phyloP scores from a whole-genome alignment of 495 filamentous ascomycete species.

The Glonium stellatum region DNA sequence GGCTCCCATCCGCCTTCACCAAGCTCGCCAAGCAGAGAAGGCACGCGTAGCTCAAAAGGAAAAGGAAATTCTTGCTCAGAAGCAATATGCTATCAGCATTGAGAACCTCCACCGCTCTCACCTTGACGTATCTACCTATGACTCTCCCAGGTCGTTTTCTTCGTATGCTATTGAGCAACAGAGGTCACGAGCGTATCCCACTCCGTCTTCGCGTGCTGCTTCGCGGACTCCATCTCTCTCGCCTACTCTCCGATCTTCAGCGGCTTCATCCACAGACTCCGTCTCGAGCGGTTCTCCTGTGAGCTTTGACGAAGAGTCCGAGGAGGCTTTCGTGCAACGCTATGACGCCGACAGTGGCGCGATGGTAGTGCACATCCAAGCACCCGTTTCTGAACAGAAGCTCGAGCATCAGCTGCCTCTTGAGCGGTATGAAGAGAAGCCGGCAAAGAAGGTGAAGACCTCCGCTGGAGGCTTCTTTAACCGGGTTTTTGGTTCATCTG shows the following conservation, averaged over 20 bases:
- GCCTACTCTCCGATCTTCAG: conserved; percentile 36
- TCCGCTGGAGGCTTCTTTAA: conserved; percentile 34
- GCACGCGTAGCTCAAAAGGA: conserved; percentile 39
- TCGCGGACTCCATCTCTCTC: conserved; percentile 35
- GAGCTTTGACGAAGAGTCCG: conserved; percentile 21
- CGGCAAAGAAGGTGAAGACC: conserved; percentile 36
- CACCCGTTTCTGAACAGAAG: conserved; percentile 16
- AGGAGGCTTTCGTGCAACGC: conserved; percentile 33
- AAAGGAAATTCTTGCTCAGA: conserved; percentile 39
- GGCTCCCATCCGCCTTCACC: conserved; percentile 60
- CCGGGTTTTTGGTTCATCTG: conserved; percentile 30
- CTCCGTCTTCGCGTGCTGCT: conserved; percentile 12
- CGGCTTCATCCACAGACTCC: conserved; percentile 29
- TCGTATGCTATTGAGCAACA: conserved; percentile 22
- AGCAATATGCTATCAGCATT: conserved; percentile 22
- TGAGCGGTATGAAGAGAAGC: conserved; percentile 28
- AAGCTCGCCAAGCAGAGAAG: conserved; percentile 36
- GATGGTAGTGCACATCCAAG: conserved; percentile 35
- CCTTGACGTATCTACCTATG: conserved; percentile 19
- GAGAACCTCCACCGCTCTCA: conserved; percentile 31
- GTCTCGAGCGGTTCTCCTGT: conserved; percentile 15
- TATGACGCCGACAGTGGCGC: conserved; percentile 36
- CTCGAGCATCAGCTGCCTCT: conserved; percentile 19
- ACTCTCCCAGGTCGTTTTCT: conserved; percentile 14
- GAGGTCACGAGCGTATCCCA: conserved; percentile 19